Base-by-base conservation (phyloP, 2,329 filamentous ascomycete species). In the Juglanconis juglandina region DNA sequence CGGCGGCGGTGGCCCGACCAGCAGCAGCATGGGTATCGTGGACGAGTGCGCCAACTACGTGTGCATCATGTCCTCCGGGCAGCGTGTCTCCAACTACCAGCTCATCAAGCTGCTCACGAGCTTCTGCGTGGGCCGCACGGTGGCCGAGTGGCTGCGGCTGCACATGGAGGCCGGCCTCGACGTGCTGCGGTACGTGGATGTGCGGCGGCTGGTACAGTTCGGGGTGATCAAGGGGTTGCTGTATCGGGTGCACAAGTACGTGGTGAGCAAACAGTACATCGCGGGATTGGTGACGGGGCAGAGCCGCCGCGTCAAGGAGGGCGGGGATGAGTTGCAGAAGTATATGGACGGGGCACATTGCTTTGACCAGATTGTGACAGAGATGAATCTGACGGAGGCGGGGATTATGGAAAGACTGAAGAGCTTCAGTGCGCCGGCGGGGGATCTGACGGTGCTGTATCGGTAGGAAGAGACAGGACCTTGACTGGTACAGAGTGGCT, bases 201-300 rank as follows among this genome's bases (percentile, higher is more conserved):
- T 97, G 58, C 86, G 95, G 11, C 88, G 95, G 34, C 88, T 99
- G 64, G 91, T 98, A 64, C 96, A 96, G 61, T 99, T 98, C 69
- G 95, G 94, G 60, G 84, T 97, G 61, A 96, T 98, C 73, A 98
- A 98, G 76, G 93, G 94, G 14, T 90, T 96, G 66, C 77, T 99
- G 32, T 97, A 97, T 74, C 86, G 95, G 39, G 88, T 97, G 46
- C 92, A 98, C 76, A 96, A 95, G 72, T 96, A 96, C 71, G 90
- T 92, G 34, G 85, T 96, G 1, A 87, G 83, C 4, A 86, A 85
- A 68, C 82, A 85, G 70, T 85, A 86, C 66, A 74, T 88, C 30
- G 78, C 81, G 7, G 76, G 77, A 2, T 70, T 87, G 58, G 85
- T 83, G 1, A 81, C 81, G 44, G 84, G 83, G 1, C 77, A 82